Percentiles rank a stretch among this genome's conserved stretches.
phyloP scores from a whole-genome alignment of 148 eudicot species.

The Spergularia marina region DNA sequence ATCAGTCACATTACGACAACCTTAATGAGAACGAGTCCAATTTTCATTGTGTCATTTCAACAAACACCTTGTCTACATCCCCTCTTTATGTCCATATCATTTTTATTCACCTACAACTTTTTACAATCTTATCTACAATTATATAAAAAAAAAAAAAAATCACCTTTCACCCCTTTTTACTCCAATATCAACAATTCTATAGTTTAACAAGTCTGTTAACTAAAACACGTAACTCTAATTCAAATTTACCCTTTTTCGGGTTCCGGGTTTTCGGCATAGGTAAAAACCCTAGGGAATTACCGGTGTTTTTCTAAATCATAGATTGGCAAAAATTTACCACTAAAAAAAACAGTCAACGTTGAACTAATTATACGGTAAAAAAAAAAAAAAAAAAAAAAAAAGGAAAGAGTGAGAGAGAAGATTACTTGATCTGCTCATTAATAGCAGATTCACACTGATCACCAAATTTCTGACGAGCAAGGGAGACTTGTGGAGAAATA shows the following conservation, averaged over 20 bases:
- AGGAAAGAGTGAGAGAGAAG: not conserved
- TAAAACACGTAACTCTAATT: no score
- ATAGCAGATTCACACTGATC: constrained; percentile 65
- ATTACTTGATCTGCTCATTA: constrained; percentile 88
- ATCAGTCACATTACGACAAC: no score
- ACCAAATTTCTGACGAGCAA: constrained; percentile 58
- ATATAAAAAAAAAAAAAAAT: no score
- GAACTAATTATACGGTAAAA: not conserved
- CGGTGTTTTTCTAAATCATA: no score
- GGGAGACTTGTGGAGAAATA: constrained; percentile 41
- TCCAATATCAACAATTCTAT: no score
- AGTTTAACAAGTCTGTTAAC: no score
- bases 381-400: not conserved
- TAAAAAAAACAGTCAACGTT: not conserved
- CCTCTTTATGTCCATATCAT: not conserved
- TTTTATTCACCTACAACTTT: not conserved
- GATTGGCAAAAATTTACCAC: no score
- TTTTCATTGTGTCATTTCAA: constrained; percentile 13
- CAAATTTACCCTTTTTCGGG: no score
- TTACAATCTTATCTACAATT: not conserved
- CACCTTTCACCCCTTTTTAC: no score
- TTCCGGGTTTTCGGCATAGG: no score
- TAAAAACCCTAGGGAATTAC: no score
- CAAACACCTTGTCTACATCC: constrained; percentile 16
- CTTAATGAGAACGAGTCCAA: not conserved